Conservation (phyloP, 441 rosid genomes). For the Populus hybrid region DNA sequence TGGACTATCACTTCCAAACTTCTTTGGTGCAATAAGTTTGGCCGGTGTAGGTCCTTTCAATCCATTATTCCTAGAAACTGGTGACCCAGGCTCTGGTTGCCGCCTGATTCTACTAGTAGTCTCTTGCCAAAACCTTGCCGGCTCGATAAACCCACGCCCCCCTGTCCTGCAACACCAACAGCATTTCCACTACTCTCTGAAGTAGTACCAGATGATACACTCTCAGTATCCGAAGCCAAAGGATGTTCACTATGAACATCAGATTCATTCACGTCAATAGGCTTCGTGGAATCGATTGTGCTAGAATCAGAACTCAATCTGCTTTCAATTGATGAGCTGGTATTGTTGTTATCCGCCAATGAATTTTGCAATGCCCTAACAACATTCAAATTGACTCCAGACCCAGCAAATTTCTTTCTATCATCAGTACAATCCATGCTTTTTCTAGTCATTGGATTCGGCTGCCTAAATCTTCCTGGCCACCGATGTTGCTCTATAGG, state of each 20-base stretch:
- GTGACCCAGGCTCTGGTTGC: too few species aligned
- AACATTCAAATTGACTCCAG: constrained; percentile 38
- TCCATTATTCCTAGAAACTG: constrained; percentile 32
- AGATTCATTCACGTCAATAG: constrained; percentile 10
- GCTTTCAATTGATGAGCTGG: constrained; percentile 42
- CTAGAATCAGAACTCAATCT: constrained; percentile 47
- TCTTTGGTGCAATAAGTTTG: constrained; percentile 44
- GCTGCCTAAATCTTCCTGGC: constrained; percentile 62
- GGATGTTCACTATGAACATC: constrained; percentile 25
- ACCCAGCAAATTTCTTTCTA: constrained; percentile 48
- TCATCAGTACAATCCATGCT: constrained; percentile 48
- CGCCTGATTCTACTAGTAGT: constrained; percentile 37
- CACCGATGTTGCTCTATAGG: constrained; percentile 58
- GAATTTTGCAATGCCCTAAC: constrained; percentile 58
- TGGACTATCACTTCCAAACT: constrained; percentile 47
- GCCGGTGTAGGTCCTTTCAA: constrained; percentile 34
- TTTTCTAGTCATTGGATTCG: constrained; percentile 53
- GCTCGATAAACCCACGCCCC: constrained; percentile 40
- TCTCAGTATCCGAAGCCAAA: constrained; percentile 66
- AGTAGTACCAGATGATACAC: constrained; percentile 71
- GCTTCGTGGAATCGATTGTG: constrained; percentile 28
- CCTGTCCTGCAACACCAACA: constrained; percentile 26
- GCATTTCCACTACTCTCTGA: constrained; percentile 37
- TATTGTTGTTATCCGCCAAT: constrained; percentile 32
- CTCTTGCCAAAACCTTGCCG: constrained; percentile 64